These are phyloP conservation scores for Manihot esculenta DNA, from an alignment of 441 rosid species.

Conservation along the genomic window DNA sequence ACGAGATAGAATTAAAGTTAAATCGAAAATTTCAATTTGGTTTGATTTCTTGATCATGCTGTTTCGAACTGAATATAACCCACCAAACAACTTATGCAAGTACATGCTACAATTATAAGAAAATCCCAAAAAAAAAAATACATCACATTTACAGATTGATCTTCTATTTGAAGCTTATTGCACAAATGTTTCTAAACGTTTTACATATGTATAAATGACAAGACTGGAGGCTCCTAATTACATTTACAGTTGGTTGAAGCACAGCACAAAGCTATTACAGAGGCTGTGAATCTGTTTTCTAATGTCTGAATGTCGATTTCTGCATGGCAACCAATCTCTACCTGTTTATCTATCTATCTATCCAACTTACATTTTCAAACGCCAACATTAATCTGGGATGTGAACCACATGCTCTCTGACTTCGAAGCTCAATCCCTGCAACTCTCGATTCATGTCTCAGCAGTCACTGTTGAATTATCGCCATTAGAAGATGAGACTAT, in stretches of 20 bases:
- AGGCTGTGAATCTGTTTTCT: slow-evolving; percentile 2
- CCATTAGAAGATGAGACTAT: slow-evolving; percentile 28
- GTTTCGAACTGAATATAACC: too few species aligned
- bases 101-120: too few species aligned
- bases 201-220: not conserved
- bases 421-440: not conserved
- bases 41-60: too few species aligned
- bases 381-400: too few species aligned
- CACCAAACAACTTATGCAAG: too few species aligned
- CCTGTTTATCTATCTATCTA: too few species aligned
- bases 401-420: not conserved
- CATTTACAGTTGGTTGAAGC: slow-evolving; percentile 20
- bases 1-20: too few species aligned
- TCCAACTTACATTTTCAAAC: too few species aligned
- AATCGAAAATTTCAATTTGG: too few species aligned
- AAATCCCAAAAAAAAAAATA: too few species aligned
- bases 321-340: not conserved
- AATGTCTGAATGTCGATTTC: not conserved
- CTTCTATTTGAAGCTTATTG: not conserved
- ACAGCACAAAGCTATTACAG: slow-evolving; percentile 5
- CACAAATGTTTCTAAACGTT: not conserved
- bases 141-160: not conserved
- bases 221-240: not conserved
- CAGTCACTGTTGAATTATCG: slow-evolving; percentile 25
- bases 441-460: slow-evolving; percentile 13